A percentile compares a stretch with the other conserved stretches of the same genome.
These are phyloP conservation scores for Drechslerella coelobrocha DNA, from an alignment of 2,329 filamentous ascomycete species.

Conservation along the genomic window DNA sequence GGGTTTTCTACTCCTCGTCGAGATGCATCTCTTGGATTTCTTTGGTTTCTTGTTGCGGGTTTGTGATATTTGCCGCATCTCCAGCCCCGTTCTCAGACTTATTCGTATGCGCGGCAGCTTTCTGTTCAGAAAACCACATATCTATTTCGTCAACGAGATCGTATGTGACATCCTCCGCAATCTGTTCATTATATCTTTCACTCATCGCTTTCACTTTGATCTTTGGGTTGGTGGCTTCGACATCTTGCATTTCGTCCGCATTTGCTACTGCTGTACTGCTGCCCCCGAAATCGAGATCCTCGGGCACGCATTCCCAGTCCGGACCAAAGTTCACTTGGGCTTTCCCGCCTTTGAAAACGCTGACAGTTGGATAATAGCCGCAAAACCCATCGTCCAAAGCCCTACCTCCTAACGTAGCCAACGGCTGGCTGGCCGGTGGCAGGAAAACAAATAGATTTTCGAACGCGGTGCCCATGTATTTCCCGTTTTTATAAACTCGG, in stretches of 20 bases:
- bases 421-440: conserved; percentile 81
- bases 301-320: conserved; percentile 86
- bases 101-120: conserved; percentile 18
- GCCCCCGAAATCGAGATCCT: conserved; percentile 61
- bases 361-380: conserved; percentile 93
- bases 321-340: conserved; percentile 94
- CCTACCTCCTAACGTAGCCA: conserved; percentile 74
- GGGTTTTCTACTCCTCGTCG: conserved; percentile 42
- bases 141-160: conserved; percentile 95
- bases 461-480: conserved; percentile 83
- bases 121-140: conserved; percentile 75
- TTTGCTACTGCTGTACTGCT: conserved; percentile 56
- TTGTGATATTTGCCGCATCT: background rate
- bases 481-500: conserved; percentile 90
- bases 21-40: conserved; percentile 49
- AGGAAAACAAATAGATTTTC: conserved; percentile 87
- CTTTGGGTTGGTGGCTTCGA: conserved; percentile 55
- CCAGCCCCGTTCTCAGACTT: conserved; percentile 7
- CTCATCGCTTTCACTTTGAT: conserved; percentile 65
- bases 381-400: conserved; percentile 93
- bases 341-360: conserved; percentile 87
- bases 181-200: conserved; percentile 88
- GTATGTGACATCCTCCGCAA: conserved; percentile 90
- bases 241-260: conserved; percentile 57
- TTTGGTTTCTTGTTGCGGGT: conserved; percentile 35